phyloP scores from a whole-genome alignment of 2,329 filamentous ascomycete genomes.

The Geosmithia flava region DNA sequence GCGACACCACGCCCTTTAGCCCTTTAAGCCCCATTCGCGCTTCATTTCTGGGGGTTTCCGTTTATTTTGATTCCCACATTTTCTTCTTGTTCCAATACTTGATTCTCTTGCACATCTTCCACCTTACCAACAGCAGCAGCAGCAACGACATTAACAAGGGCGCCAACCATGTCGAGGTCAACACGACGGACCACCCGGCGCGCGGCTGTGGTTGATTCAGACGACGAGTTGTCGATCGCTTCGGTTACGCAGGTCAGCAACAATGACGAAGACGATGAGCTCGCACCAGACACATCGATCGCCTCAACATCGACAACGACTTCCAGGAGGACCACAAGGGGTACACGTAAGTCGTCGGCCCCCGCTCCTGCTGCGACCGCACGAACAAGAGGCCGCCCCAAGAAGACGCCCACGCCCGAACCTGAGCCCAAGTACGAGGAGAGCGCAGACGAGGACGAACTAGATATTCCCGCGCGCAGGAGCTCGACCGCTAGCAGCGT shows the following conservation, averaged over 20 bases:
- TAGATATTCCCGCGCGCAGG: background rate
- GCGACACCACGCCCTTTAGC: background rate
- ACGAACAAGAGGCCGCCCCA: constrained; percentile 23
- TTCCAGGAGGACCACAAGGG: constrained; percentile 18
- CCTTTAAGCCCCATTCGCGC: background rate
- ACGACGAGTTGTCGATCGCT: constrained; percentile 54
- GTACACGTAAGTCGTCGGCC: constrained; percentile 26
- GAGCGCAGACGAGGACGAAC: constrained; percentile 8
- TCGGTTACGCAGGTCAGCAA: constrained; percentile 28
- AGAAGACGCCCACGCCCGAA: constrained; percentile 23
- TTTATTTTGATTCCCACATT: background rate
- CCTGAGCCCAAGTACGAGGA: constrained; percentile 1
- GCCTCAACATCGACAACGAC: background rate
- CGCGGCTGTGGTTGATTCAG: constrained; percentile 65
- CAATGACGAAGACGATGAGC: constrained; percentile 66
- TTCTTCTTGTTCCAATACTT: background rate
- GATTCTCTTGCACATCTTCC: background rate
- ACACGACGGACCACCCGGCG: constrained; percentile 44
- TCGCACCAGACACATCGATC: constrained; percentile 49
- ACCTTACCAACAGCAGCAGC: no score
- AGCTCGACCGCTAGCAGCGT: background rate
- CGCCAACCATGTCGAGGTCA: constrained; percentile 15
- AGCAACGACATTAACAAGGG: background rate
- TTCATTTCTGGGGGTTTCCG: background rate
- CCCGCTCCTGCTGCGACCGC: constrained; percentile 25